A percentile compares a stretch with the other conserved stretches of the same genome.
phyloP scores from a whole-genome alignment of 2,329 filamentous ascomycete species.

The Calonectria pseudoturangicola region DNA sequence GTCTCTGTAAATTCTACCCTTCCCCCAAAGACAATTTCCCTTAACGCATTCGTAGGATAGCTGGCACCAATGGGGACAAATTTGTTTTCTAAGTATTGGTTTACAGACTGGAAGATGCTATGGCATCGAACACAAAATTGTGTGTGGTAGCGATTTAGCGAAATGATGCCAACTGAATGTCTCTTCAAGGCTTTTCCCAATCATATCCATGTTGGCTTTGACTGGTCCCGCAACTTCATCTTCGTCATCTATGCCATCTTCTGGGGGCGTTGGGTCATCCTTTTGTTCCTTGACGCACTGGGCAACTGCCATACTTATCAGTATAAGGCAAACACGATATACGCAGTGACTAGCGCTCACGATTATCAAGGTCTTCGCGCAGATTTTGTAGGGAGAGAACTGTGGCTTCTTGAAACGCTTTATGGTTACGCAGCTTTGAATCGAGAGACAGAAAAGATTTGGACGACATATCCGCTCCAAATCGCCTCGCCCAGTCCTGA shows the following conservation, averaged over 20 bases:
- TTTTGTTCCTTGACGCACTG: background rate
- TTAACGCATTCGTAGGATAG: too few relatives aligned
- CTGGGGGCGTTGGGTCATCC: background rate
- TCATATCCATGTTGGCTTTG: background rate
- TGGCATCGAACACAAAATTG: background rate
- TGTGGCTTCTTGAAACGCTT: conserved; percentile 29
- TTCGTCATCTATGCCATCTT: background rate
- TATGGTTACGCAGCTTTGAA: conserved; percentile 43
- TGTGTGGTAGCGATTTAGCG: background rate
- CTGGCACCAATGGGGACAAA: background rate
- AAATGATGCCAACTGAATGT: background rate
- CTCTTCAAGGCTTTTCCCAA: background rate
- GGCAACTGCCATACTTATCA: background rate
- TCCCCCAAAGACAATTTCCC: too few relatives aligned
- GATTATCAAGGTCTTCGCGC: conserved; percentile 34
- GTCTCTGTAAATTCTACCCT: too few relatives aligned
- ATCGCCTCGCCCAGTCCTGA: conserved; percentile 37
- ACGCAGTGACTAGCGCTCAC: conserved; percentile 20
- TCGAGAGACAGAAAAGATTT: conserved; percentile 42
- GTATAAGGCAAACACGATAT: background rate
- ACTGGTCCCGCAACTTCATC: background rate
- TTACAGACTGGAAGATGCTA: background rate
- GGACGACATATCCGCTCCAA: conserved; percentile 33
- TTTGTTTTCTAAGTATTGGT: background rate
- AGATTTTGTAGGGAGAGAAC: conserved; percentile 38